A percentile compares a stretch with the other conserved stretches of the same genome.
Conservation (phyloP, 176 grass and related monocot species). For the Zea luxurians region DNA sequence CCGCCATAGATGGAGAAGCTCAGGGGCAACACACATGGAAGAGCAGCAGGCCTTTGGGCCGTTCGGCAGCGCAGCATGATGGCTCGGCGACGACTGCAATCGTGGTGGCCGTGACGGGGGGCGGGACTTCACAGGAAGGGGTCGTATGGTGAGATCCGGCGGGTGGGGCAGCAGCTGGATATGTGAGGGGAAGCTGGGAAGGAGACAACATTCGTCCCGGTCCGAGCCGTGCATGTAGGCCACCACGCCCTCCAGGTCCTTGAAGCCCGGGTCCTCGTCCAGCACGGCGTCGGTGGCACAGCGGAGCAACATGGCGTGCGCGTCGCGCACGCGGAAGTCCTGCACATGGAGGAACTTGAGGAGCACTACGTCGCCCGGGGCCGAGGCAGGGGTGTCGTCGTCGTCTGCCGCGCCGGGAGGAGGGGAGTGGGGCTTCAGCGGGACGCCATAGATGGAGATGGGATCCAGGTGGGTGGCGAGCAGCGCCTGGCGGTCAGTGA, state of each 20-base stretch:
- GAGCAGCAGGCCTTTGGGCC: too few species aligned
- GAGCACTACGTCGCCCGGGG: conserved; percentile 67
- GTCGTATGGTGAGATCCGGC: too few species aligned
- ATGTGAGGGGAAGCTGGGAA: too few species aligned
- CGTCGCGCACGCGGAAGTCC: conserved; percentile 78
- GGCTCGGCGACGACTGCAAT: too few species aligned
- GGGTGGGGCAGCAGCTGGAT: too few species aligned
- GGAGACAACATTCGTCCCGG: conserved; percentile 29
- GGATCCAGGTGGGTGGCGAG: conserved; percentile 60
- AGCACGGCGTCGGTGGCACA: conserved; percentile 65
- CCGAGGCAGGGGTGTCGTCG: background rate
- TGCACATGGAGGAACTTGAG: conserved; percentile 89
- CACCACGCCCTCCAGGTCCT: conserved; percentile 82
- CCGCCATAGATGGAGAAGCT: too few species aligned
- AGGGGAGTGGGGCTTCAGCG: conserved; percentile 22
- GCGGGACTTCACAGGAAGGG: too few species aligned
- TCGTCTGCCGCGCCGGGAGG: background rate
- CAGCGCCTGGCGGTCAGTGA: conserved; percentile 68
- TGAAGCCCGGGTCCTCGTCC: conserved; percentile 89
- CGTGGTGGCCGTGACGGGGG: too few species aligned
- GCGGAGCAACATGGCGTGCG: conserved; percentile 76
- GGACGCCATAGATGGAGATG: conserved; percentile 83
- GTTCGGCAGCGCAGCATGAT: too few species aligned
- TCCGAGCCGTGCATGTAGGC: conserved; percentile 96
- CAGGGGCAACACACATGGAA: too few species aligned